Evolutionary conservation across 202 grass and related monocot species (phyloP), one percentile per base, ranked within the genome.

Genomic region (Hordeum pubiflorum): DNA sequence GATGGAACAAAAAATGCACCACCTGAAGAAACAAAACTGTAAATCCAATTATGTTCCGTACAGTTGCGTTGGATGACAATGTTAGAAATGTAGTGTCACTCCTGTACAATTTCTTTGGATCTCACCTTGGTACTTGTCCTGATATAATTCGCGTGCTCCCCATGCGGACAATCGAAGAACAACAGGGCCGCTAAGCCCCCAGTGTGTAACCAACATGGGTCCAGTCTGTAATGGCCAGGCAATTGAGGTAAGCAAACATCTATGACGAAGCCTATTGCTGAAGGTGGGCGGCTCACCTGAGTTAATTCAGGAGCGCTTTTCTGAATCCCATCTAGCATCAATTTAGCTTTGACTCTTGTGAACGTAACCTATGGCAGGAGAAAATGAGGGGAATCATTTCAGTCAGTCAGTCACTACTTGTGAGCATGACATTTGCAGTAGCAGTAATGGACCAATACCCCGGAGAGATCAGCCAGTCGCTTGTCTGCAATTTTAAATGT

Each of bases 151-250:
- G 44, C 90, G 79, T 29, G 95, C 94, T 87, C 88, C 94, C 94
- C 94, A 94, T 70, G 92, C 90, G 39, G 94, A 97, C 72, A 97
- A 88, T 9, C 89, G 84, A 65, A 97, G 92, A 83, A 97, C 89
- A 22, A 91, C 86, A 61, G 92, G 95, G 11, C 92, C 92, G 83
- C 90, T 98, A 76, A 98, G 86, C 9, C 95, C 95, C 92, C 95
- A 98, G 38, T 98, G 95, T 32, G 92, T 98, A 82, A 98, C 90
- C 82, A 98, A 84, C 79, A 97, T 84, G 81, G 95, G 90, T 52
- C 90, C 92, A 44, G 52, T 86, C 92, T 98, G 78, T 39, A 70
- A 83, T 88, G 37, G 62, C 4, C 73, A 86, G 69, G 9, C 31
- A 83, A 22, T 63, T 63, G 20, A 22, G 58, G n/a, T 75, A 82